Base-by-base conservation (phyloP, 768 basidiomycete species). In the Suillus ampliporus region DNA sequence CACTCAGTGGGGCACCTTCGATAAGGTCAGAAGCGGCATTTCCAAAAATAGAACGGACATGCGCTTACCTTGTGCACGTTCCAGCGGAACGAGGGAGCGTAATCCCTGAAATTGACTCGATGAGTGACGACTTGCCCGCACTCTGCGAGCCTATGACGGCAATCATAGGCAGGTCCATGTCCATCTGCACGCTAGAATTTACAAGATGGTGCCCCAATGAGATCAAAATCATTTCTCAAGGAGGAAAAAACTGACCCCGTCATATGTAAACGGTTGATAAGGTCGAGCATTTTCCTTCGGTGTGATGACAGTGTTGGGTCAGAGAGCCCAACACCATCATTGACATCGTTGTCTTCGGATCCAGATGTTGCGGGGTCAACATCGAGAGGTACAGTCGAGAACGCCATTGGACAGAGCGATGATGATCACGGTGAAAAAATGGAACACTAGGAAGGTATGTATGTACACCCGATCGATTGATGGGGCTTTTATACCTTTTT, bases 71-170 rank as follows among this genome's bases (percentile, higher is more conserved):
- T 1, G 91, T 93, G 64, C 91, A 92, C 0, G 90, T 91, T 0
- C 91, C 91, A n/a, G 85, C 79, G 0, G 87, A 88, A 11, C 89
- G 82, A 26, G 90, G 90, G 0, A 92, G 76, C 0, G 83, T 88
- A 19, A 92, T 84, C 0, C 90, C 89, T 0, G 89, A 90, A 50
- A 92, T 91, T 0, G 88, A 83, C 66, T 92, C 90, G 13, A 92
- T 91, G 5, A 92, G 79, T 0, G 90, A 92, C 0, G 89, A 90
- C 67, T 92, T 92, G 0, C 91, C 91, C 0, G 88, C 89, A 48
- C 86, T 89, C 65, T 92, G 91, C 2, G 80, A 83, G 1, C 91
- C 90, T 19, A 91, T 83, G 47, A 91, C 91, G 0, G 86, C 87
- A 37, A 92, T 90, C 64, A 86, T 84, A 0, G 91, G 91, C 0